Percentiles rank a stretch among this genome's conserved stretches.
Evolutionary conservation across 164 flowering plant genomes (phyloP).

Genomic region (Macadamia tetraphylla): DNA sequence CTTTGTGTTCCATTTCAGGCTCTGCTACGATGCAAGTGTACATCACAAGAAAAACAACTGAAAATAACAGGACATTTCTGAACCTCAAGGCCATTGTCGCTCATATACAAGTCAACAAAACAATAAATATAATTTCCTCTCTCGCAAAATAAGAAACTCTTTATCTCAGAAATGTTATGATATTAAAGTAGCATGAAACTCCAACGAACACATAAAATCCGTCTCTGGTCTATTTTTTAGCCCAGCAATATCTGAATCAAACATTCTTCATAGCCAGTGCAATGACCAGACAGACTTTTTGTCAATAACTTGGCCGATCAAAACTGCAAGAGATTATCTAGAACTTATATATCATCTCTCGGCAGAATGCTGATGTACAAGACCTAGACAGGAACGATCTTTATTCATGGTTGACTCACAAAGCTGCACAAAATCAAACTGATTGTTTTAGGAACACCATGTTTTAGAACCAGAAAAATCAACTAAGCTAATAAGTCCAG

Average conservation of each 20-base stretch:
- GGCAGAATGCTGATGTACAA: not conserved
- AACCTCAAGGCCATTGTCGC: conserved; percentile 31
- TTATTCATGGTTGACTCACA: not conserved
- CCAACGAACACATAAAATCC: too few species aligned
- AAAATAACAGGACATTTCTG: conserved; percentile 23
- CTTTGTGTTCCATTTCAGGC: conserved; percentile 19
- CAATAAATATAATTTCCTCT: not conserved
- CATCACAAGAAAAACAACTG: conserved; percentile 20
- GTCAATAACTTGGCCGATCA: not conserved
- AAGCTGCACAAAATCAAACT: not conserved
- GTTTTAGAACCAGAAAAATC: too few species aligned
- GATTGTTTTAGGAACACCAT: too few species aligned
- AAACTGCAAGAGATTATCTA: not conserved
- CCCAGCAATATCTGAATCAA: too few species aligned
- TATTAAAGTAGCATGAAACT: too few species aligned
- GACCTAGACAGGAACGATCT: not conserved
- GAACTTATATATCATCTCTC: not conserved
- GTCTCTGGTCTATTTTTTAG: too few species aligned
- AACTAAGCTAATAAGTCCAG: too few species aligned
- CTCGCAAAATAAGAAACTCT: too few species aligned
- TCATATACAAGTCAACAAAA: not conserved
- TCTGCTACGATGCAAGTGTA: conserved; percentile 30
- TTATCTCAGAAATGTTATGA: too few species aligned
- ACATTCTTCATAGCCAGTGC: not conserved
- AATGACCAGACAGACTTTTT: not conserved